These are phyloP conservation scores for Neospora caninum DNA, from an alignment of 169 alveolate genomes.

Conservation along the genomic window DNA sequence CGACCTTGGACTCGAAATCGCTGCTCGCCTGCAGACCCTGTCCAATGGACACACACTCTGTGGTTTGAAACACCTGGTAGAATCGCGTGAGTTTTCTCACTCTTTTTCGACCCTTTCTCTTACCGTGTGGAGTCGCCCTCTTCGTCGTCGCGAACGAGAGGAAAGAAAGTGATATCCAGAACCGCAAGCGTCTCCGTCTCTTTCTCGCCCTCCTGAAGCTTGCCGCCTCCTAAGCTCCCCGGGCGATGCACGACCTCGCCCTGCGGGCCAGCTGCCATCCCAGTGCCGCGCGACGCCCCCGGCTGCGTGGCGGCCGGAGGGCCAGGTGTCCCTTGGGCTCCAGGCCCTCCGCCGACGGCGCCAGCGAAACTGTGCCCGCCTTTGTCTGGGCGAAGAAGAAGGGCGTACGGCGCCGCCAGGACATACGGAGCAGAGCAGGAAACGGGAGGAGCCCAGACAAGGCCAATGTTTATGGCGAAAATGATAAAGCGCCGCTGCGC, in stretches of 20 bases:
- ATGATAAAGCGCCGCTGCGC: slow-evolving; percentile 80
- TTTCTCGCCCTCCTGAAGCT: not conserved
- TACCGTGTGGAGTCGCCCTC: not conserved
- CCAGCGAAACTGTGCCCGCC: not conserved
- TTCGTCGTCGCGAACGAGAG: not conserved
- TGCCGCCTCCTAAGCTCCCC: not conserved
- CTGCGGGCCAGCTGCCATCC: not conserved
- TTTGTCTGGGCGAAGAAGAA: slow-evolving; percentile 25
- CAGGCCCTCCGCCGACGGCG: not conserved
- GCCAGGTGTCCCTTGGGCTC: not conserved
- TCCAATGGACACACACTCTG: too few species aligned
- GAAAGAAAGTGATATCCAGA: slow-evolving; percentile 13
- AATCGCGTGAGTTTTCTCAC: too few species aligned
- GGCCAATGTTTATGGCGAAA: slow-evolving; percentile 79
- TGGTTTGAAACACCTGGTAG: too few species aligned
- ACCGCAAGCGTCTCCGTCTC: not conserved
- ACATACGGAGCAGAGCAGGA: not conserved
- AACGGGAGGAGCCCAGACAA: slow-evolving; percentile 66
- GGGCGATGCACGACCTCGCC: not conserved
- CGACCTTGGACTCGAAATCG: too few species aligned
- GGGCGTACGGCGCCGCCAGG: slow-evolving; percentile 32
- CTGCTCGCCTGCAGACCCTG: too few species aligned
- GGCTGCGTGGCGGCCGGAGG: not conserved
- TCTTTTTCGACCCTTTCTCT: not conserved
- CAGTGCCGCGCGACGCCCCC: not conserved